Conservation (phyloP, 2,329 filamentous ascomycete species). For the Botrytis hyacinthi region DNA sequence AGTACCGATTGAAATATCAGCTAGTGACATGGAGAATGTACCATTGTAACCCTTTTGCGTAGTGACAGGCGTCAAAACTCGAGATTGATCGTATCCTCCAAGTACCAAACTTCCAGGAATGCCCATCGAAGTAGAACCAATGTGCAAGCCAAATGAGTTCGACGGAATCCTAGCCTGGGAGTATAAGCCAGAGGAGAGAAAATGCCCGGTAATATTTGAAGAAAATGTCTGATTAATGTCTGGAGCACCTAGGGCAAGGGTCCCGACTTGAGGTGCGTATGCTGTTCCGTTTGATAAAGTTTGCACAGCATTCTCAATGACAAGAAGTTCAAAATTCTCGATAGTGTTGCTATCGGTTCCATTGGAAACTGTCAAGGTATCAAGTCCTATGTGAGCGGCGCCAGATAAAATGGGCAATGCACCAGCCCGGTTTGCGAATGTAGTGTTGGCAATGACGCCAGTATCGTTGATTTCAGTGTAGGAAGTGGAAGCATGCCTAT, state of each 20-base stretch:
- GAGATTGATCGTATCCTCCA: slow-evolving; percentile 30
- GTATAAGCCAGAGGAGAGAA: slow-evolving; percentile 1
- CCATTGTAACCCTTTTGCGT: slow-evolving; percentile 21
- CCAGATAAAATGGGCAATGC: background rate
- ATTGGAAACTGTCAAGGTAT: slow-evolving; percentile 1
- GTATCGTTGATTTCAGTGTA: background rate
- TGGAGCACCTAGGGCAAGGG: background rate
- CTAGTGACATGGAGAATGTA: background rate
- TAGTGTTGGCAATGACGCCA: background rate
- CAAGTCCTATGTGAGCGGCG: background rate
- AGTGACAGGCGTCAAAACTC: slow-evolving; percentile 23
- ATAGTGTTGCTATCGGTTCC: background rate
- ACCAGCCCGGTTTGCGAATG: background rate
- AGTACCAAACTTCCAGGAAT: slow-evolving; percentile 28
- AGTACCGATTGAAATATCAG: slow-evolving; percentile 30
- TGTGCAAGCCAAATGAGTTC: slow-evolving; percentile 32
- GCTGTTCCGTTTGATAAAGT: background rate
- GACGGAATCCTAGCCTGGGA: slow-evolving; percentile 21
- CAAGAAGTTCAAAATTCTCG: background rate
- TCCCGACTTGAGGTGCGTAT: slow-evolving; percentile 2
- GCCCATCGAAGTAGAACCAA: slow-evolving; percentile 25
- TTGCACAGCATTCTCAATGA: slow-evolving; percentile 3
- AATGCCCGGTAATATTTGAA: slow-evolving; percentile 8
- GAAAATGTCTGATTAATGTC: background rate
- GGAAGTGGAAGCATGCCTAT: background rate